Conservation (phyloP, 148 eudicot species). For the Chenopodium berlandieri region DNA sequence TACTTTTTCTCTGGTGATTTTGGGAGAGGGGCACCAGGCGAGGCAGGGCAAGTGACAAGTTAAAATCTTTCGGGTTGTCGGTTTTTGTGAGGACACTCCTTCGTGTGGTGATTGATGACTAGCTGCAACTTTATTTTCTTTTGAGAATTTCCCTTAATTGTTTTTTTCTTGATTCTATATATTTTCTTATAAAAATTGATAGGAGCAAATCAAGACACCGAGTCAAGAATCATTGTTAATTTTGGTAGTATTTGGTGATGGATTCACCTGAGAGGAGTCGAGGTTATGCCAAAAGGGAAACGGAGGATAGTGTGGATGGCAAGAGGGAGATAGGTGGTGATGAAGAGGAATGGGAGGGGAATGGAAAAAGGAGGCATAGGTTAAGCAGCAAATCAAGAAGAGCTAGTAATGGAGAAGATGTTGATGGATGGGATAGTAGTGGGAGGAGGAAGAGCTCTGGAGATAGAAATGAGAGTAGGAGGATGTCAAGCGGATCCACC, state of each 20-base stretch:
- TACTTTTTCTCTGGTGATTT: neutral
- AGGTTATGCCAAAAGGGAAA: slow-evolving; percentile 34
- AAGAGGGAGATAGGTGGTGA: slow-evolving; percentile 43
- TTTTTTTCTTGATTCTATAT: neutral
- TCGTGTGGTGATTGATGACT: neutral
- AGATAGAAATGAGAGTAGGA: slow-evolving; percentile 59
- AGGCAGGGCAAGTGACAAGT: neutral
- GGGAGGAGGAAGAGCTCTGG: slow-evolving; percentile 53
- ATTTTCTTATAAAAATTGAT: too few relatives aligned
- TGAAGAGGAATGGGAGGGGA: slow-evolving; percentile 52
- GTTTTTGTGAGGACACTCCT: neutral
- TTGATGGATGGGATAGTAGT: slow-evolving; percentile 53
- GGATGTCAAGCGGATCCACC: slow-evolving; percentile 51
- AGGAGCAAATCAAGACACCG: neutral
- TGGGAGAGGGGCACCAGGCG: neutral
- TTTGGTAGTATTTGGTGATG: slow-evolving; percentile 28
- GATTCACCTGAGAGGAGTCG: slow-evolving; percentile 48
- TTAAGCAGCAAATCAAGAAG: slow-evolving; percentile 59
- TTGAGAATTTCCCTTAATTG: neutral
- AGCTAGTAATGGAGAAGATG: slow-evolving; percentile 51
- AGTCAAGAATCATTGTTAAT: neutral
- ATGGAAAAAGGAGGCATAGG: slow-evolving; percentile 58
- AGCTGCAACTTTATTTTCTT: neutral
- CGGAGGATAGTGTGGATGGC: slow-evolving; percentile 39
- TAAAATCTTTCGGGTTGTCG: neutral